Percentiles rank a stretch among this genome's conserved stretches.
Conservation (phyloP, 192 early-diverging fungal species). For the Chytriomyces sp. region DNA sequence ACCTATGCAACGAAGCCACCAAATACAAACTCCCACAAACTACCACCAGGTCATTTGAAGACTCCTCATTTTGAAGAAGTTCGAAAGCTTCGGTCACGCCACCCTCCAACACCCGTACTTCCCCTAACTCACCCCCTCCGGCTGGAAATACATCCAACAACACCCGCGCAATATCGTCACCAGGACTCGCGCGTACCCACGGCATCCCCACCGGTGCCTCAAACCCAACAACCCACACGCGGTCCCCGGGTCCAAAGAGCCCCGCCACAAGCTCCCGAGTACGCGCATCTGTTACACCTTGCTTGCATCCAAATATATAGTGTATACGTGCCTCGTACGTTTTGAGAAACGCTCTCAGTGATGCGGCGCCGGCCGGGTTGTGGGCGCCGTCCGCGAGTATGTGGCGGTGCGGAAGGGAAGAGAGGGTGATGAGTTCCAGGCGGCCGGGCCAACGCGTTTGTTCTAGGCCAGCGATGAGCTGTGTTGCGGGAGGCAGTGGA, state of each 20-base stretch:
- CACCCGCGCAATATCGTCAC: constrained; percentile 40
- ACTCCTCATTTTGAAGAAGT: background rate
- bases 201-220: constrained; percentile 81
- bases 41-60: constrained; percentile 54
- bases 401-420: constrained; percentile 14
- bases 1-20: constrained; percentile 69
- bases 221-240: constrained; percentile 72
- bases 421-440: constrained; percentile 65
- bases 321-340: constrained; percentile 37
- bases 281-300: constrained; percentile 62
- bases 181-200: constrained; percentile 70
- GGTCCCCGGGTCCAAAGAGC: constrained; percentile 56
- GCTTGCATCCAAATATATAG: constrained; percentile 80
- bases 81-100: constrained; percentile 5
- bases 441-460: constrained; percentile 81
- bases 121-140: constrained; percentile 17
- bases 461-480: constrained; percentile 55
- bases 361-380: constrained; percentile 74
- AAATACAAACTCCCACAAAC: constrained; percentile 87
- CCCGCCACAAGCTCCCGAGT: constrained; percentile 62
- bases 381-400: constrained; percentile 92
- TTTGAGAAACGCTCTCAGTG: constrained; percentile 69
- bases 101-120: background rate
- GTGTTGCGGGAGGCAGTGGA: constrained; percentile 7
- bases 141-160: constrained; percentile 35